A percentile compares a stretch with the other conserved stretches of the same genome.
phyloP scores from a whole-genome alignment of 1,284 basidiomycete species.

The Flammula alnicola region DNA sequence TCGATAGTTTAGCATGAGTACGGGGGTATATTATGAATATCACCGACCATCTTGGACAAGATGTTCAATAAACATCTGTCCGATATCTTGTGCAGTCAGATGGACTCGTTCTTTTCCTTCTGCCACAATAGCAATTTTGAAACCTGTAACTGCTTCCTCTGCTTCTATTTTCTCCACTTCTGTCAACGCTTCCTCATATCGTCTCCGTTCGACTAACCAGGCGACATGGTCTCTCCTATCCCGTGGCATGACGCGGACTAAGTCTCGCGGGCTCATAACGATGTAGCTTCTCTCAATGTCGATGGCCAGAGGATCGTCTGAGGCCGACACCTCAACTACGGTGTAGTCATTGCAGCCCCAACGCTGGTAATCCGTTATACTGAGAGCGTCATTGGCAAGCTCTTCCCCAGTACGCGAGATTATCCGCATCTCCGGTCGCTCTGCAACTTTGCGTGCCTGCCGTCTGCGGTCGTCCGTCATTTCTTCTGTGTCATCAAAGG shows the following conservation, averaged over 20 bases:
- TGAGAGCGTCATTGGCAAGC: conserved; percentile 84
- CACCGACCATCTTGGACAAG: conserved; percentile 73
- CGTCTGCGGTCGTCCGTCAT: conserved; percentile 70
- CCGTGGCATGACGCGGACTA: conserved; percentile 85
- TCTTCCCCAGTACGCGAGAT: conserved; percentile 92
- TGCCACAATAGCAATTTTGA: conserved; percentile 9
- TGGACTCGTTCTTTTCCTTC: conserved; percentile 33
- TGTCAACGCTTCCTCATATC: conserved; percentile 89
- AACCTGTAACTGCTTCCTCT: conserved; percentile 25
- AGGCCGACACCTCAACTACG: conserved; percentile 49
- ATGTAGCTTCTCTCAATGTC: conserved; percentile 61
- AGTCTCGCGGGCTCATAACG: conserved; percentile 84
- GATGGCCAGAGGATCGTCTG: conserved; percentile 29
- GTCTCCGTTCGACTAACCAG: conserved; percentile 88
- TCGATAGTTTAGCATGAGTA: neutral
- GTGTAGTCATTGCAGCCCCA: conserved; percentile 95
- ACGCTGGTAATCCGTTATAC: conserved; percentile 76
- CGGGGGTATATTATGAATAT: neutral
- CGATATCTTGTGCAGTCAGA: conserved; percentile 77
- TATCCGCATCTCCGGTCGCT: conserved; percentile 91
- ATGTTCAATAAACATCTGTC: conserved; percentile 83
- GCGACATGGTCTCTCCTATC: conserved; percentile 90
- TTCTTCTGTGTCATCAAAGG: conserved; percentile 61
- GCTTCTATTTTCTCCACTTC: conserved; percentile 74
- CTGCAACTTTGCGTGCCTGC: conserved; percentile 81